Evolutionary conservation across 176 grass and related monocot genomes (phyloP).

Genomic region (Bromus sterilis): DNA sequence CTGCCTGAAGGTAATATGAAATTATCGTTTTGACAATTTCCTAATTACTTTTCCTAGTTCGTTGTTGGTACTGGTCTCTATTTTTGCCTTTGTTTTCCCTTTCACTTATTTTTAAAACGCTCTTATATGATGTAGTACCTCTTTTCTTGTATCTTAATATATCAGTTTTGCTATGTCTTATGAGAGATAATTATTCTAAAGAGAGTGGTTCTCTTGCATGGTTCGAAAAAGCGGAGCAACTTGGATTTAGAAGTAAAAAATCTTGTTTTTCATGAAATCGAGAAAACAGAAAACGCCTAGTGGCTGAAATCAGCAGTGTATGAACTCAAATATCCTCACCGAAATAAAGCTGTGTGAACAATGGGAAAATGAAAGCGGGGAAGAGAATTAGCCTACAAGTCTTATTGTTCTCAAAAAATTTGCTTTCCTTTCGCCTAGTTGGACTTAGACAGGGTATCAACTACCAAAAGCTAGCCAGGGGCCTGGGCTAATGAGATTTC

Average conservation of each 20-base stretch:
- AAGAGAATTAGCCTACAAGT: not conserved
- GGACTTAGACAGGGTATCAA: slow-evolving; percentile 15
- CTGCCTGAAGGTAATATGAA: too few relatives aligned
- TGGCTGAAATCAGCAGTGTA: not conserved
- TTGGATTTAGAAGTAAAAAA: not conserved
- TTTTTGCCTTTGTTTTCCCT: too few relatives aligned
- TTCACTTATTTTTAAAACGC: too few relatives aligned
- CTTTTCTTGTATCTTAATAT: too few relatives aligned
- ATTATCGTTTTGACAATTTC: too few relatives aligned
- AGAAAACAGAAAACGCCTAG: not conserved
- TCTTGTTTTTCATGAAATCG: not conserved
- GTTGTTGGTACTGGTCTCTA: too few relatives aligned
- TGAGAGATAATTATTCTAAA: too few relatives aligned
- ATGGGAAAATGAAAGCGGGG: not conserved
- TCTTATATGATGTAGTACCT: too few relatives aligned
- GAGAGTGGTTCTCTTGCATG: not conserved
- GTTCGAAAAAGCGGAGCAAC: not conserved
- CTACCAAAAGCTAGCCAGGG: not conserved
- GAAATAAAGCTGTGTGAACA: not conserved
- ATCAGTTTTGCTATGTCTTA: too few relatives aligned
- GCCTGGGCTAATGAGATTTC: slow-evolving; percentile 10
- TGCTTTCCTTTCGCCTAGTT: slow-evolving; percentile 21
- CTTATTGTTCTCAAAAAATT: not conserved
- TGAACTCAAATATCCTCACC: not conserved
- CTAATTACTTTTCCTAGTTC: too few relatives aligned